phyloP scores from a whole-genome alignment of 2,329 filamentous ascomycete species.

The Cercospora sojina region DNA sequence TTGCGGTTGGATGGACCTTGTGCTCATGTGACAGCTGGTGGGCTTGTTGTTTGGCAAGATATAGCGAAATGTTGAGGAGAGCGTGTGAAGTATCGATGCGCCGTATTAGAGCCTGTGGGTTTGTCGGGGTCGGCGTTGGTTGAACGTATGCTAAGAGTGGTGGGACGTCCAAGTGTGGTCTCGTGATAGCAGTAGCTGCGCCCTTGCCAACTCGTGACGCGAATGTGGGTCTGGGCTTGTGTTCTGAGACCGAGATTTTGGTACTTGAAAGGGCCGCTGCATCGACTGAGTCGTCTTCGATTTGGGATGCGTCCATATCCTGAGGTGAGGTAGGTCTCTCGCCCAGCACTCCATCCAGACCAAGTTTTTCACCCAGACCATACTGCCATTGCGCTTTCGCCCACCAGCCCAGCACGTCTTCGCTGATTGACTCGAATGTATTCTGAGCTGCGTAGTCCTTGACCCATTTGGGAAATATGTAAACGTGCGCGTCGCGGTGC shows the following conservation, averaged over 20 bases:
- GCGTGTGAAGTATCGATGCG: conserved; percentile 85
- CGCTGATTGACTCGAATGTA: conserved; percentile 82
- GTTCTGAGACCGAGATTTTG: conserved; percentile 52
- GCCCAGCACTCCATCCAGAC: conserved; percentile 65
- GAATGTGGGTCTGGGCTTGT: conserved; percentile 44
- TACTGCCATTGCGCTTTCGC: conserved; percentile 90
- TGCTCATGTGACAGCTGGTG: conserved; percentile 69
- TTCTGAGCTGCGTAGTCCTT: conserved; percentile 79
- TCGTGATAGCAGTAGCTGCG: conserved; percentile 16
- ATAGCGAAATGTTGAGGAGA: conserved; percentile 76
- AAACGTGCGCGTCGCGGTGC: conserved; percentile 88
- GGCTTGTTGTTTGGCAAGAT: conserved; percentile 76
- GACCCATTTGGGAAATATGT: conserved; percentile 90
- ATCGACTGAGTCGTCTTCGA: conserved; percentile 30
- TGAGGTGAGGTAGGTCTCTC: conserved; percentile 36
- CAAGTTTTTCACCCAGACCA: conserved; percentile 74
- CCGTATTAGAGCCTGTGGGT: conserved; percentile 65
- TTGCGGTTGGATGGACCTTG: conserved; percentile 81
- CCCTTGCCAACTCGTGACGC: conserved; percentile 37
- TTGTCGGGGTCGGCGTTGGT: conserved; percentile 41
- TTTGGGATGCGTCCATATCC: conserved; percentile 28
- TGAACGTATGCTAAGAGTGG: conserved; percentile 82
- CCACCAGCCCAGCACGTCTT: conserved; percentile 94
- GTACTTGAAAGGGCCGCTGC: conserved; percentile 46
- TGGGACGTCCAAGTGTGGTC: conserved; percentile 55